Percentiles rank a stretch among this genome's conserved stretches.
These are phyloP conservation scores for Aspergillus oerlinghausenensis DNA, from an alignment of 2,329 filamentous ascomycete species.

Conservation along the genomic window DNA sequence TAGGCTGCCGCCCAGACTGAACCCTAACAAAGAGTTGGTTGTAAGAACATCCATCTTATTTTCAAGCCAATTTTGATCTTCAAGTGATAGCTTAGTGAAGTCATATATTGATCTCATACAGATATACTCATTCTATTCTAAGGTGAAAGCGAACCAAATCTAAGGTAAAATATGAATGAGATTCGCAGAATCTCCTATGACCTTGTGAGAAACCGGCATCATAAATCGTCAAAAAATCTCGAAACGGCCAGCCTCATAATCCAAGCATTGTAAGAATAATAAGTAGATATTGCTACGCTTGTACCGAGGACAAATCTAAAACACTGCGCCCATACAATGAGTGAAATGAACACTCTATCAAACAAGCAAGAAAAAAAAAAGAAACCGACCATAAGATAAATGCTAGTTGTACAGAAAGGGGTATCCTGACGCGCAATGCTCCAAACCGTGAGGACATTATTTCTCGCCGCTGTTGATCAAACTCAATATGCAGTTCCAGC, in stretches of 20 bases:
- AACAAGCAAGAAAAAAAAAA: conserved; percentile 2
- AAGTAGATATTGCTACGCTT: not conserved
- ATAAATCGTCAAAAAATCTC: not conserved
- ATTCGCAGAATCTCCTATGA: not conserved
- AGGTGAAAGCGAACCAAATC: not conserved
- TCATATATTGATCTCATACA: not conserved
- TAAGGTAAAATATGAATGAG: not conserved
- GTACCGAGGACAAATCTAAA: not conserved
- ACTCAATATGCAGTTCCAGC: conserved; percentile 58
- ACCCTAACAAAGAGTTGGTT: conserved; percentile 9
- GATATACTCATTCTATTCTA: not conserved
- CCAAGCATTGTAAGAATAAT: not conserved
- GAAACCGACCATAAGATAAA: conserved; percentile 7
- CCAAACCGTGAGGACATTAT: conserved; percentile 11
- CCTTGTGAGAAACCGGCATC: not conserved
- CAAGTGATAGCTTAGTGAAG: not conserved
- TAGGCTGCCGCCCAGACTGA: conserved; percentile 15
- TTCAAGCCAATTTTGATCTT: not conserved
- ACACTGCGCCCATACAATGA: not conserved
- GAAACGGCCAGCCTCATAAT: not conserved
- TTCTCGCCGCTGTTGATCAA: conserved; percentile 49
- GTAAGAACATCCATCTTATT: not conserved
- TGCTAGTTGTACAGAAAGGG: conserved; percentile 12
- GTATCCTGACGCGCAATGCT: conserved; percentile 34
- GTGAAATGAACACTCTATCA: conserved; percentile 4